Evolutionary conservation across 83 land plant species (phyloP).

Genomic region (Diphasiastrum complanatum): DNA sequence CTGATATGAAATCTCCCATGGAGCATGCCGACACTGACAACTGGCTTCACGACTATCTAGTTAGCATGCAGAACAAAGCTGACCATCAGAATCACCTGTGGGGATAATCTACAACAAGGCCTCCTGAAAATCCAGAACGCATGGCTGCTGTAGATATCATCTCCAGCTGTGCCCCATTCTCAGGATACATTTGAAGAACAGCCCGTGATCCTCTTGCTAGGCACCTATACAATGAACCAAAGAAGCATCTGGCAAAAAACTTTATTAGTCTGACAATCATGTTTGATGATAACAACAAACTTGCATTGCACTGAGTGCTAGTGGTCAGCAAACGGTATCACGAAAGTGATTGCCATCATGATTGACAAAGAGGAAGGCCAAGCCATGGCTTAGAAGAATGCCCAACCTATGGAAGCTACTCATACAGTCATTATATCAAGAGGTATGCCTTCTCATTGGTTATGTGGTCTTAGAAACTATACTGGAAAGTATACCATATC

Average conservation of each 20-base stretch:
- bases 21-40: too few species aligned
- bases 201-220: slow-evolving; percentile 94
- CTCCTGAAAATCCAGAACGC: slow-evolving; percentile 94
- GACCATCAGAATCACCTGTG: slow-evolving; percentile 51
- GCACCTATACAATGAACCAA: slow-evolving; percentile 76
- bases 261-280: background rate
- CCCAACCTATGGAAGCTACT: too few species aligned
- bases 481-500: too few species aligned
- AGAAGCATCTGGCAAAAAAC: slow-evolving; percentile 61
- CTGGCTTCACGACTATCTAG: too few species aligned
- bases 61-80: background rate
- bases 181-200: slow-evolving; percentile 90
- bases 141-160: slow-evolving; percentile 85
- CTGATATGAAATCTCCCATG: too few species aligned
- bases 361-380: too few species aligned
- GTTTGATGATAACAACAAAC: background rate
- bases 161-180: slow-evolving; percentile 76
- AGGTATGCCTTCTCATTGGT: too few species aligned
- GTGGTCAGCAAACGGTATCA: too few species aligned
- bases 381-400: background rate
- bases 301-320: too few species aligned
- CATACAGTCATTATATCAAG: too few species aligned
- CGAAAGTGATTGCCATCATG: too few species aligned
- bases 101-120: slow-evolving; percentile 93
- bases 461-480: too few species aligned